Percentiles rank a stretch among this genome's conserved stretches.
Evolutionary conservation across 495 filamentous ascomycete species (phyloP).

Genomic region (Patellaria atrata): DNA sequence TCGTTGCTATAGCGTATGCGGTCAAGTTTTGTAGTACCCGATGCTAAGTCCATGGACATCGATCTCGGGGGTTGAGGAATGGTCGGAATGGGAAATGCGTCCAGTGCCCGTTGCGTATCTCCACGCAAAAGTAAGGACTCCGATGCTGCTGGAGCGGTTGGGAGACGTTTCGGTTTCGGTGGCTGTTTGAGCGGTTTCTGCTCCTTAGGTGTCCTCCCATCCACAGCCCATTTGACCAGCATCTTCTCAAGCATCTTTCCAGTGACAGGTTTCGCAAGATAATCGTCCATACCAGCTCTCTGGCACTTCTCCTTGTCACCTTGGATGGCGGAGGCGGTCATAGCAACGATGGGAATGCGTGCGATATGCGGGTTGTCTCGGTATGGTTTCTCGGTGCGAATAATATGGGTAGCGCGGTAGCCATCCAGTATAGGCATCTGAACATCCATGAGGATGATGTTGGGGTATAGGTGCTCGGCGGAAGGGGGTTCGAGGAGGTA

Average conservation of each 20-base stretch:
- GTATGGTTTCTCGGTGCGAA: conserved; percentile 47
- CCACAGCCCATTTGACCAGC: conserved; percentile 37
- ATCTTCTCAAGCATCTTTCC: conserved; percentile 55
- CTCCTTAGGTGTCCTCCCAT: conserved; percentile 22
- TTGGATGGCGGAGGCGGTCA: conserved; percentile 71
- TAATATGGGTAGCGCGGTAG: conserved; percentile 57
- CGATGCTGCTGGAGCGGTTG: too few relatives aligned
- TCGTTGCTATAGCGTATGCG: too few relatives aligned
- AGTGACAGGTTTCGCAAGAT: conserved; percentile 64
- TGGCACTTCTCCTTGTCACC: conserved; percentile 69
- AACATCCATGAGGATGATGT: conserved; percentile 82
- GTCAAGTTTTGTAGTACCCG: too few relatives aligned
- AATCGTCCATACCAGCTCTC: conserved; percentile 71
- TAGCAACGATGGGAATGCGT: conserved; percentile 58
- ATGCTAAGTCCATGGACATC: too few relatives aligned
- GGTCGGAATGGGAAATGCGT: too few relatives aligned
- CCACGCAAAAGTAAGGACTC: too few relatives aligned
- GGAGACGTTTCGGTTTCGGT: not conserved
- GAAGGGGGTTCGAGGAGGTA: conserved; percentile 35
- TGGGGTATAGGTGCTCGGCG: conserved; percentile 34
- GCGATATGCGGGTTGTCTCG: conserved; percentile 33
- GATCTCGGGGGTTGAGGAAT: too few relatives aligned
- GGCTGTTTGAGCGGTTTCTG: conserved; percentile 4
- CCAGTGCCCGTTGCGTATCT: too few relatives aligned
- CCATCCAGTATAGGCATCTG: conserved; percentile 35